Evolutionary conservation across 1,284 basidiomycete genomes (phyloP), one percentile per base, ranked within the genome.

Genomic region (Hymenochaete sp.): DNA sequence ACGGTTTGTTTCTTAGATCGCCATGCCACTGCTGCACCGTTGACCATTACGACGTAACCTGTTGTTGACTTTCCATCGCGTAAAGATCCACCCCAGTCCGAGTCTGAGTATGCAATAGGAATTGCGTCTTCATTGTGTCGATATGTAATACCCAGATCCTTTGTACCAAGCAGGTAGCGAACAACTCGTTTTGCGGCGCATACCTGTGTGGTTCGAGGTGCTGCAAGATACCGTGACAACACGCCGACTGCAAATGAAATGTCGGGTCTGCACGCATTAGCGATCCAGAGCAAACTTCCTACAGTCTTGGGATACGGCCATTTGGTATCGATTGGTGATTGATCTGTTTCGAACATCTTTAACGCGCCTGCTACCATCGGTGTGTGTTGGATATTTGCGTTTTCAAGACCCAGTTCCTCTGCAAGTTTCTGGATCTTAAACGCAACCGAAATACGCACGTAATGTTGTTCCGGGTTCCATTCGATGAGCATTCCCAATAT

Each of bases 171-270:
- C 6, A 67, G 42, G 45, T 67, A 68, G 2, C 52, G 46, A 0
- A 67, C 32, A 2, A 63, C 51, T 25, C 62, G 61, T 14, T 60
- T 51, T 11, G 60, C 42, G 0, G 59, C 60, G 0, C 51, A 51
- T 58, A 59, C 63, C 22, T 67, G 65, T 2, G 46, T 46, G 1
- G 47, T 52, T 0, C 58, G 53, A 5, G 61, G 63, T 28, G 62
- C 61, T 0, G 50, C 36, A 1, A 49, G 44, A 41, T 57, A 63
- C 1, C 57, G 52, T 6, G 55, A 51, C 1, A 67, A 54, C 0
- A 58, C 36, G 11, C 57, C 54, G 3, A 64, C 58, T 0, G 62
- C 51, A 35, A 53, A 62, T 0, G 59, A 48, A 6, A 67, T 42
- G 37, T 68, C 59, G 1, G 61, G 60, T 2, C 61, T 49, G 0